These are phyloP conservation scores for Bryoerythrophyllum caledonicum DNA, from an alignment of 225 moss, liverwort and hornwort genomes.

Conservation along the genomic window DNA sequence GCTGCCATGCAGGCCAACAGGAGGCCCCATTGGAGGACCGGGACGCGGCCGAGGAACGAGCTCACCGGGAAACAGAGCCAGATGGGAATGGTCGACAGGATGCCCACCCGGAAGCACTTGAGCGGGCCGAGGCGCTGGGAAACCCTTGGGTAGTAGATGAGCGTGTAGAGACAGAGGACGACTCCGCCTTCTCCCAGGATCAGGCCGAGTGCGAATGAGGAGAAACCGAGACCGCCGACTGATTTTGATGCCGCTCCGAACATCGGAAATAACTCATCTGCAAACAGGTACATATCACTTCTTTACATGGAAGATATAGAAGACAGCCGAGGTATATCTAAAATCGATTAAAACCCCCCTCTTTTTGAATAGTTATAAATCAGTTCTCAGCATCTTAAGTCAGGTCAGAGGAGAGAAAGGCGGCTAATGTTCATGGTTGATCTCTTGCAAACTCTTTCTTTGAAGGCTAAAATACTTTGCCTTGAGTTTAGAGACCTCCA, in stretches of 20 bases:
- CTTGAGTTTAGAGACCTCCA: too few relatives aligned
- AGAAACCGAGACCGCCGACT: slow-evolving; percentile 66
- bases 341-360: too few relatives aligned
- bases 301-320: neutral
- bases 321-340: too few relatives aligned
- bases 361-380: too few relatives aligned
- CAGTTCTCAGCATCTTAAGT: too few relatives aligned
- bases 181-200: slow-evolving; percentile 79
- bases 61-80: slow-evolving; percentile 79
- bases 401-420: too few relatives aligned
- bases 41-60: slow-evolving; percentile 42
- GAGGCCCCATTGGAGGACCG: slow-evolving; percentile 58
- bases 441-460: too few relatives aligned
- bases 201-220: slow-evolving; percentile 63
- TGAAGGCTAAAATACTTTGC: too few relatives aligned
- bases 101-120: slow-evolving; percentile 65
- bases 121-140: slow-evolving; percentile 59
- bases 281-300: slow-evolving; percentile 13
- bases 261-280: slow-evolving; percentile 85
- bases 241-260: slow-evolving; percentile 68
- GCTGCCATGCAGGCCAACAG: slow-evolving; percentile 60
- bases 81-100: slow-evolving; percentile 67
- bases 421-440: too few relatives aligned
- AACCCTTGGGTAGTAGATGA: slow-evolving; percentile 58
- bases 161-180: slow-evolving; percentile 71